phyloP scores from a whole-genome alignment of 495 filamentous ascomycete species.

The Sordaria brevicollis region DNA sequence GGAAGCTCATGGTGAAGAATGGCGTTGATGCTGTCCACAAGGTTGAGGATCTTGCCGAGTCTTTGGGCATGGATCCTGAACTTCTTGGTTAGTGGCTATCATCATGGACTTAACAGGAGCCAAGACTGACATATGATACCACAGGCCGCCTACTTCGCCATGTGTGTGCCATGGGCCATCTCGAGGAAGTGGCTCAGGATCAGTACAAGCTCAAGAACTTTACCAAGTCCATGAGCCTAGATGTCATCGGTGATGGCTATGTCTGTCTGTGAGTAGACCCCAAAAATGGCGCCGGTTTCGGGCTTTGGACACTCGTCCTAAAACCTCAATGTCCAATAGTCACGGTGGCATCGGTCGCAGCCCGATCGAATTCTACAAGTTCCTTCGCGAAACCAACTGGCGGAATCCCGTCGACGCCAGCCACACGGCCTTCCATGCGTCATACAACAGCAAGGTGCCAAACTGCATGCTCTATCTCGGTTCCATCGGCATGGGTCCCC shows the following conservation, averaged over 20 bases:
- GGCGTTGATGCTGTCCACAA: constrained; percentile 4
- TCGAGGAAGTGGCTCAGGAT: constrained; percentile 32
- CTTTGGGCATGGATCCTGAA: constrained; percentile 5
- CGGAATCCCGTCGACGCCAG: constrained; percentile 23
- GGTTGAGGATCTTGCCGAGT: constrained; percentile 2
- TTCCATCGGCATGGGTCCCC: neutral
- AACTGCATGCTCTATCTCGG: neutral
- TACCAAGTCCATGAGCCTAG: constrained; percentile 26
- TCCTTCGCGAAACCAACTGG: constrained; percentile 31
- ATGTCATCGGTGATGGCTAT: constrained; percentile 20
- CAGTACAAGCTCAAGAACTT: constrained; percentile 37
- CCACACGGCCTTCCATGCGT: constrained; percentile 31
- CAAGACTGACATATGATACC: neutral
- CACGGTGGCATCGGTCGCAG: neutral
- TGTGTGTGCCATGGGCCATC: constrained; percentile 38
- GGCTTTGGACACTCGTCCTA: no score
- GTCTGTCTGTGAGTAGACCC: constrained; percentile 3
- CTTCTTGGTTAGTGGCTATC: neutral
- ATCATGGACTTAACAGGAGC: neutral
- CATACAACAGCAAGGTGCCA: constrained; percentile 28
- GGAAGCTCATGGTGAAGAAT: constrained; percentile 5
- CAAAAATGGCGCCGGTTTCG: neutral
- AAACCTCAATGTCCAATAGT: neutral
- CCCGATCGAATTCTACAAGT: constrained; percentile 4
- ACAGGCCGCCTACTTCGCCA: constrained; percentile 33